Conservation (phyloP, 2,329 filamentous ascomycete genomes). For the Rutstroemia sydowiana region DNA sequence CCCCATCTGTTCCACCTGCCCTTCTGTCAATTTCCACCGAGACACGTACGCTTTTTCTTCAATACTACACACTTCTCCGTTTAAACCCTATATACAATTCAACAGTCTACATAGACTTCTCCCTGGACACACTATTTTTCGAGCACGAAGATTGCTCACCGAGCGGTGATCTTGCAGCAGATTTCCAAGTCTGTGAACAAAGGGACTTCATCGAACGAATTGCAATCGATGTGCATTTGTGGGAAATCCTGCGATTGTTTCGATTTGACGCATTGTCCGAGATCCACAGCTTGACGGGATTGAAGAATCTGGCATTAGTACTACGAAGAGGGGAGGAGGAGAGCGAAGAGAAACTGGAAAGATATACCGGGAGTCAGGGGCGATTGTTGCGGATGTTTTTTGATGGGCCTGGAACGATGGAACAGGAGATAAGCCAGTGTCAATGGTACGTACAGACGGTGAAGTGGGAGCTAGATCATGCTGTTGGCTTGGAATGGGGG, state of each 20-base stretch:
- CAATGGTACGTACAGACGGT: conserved; percentile 9
- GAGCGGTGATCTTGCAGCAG: conserved; percentile 6
- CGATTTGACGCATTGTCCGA: conserved; percentile 9
- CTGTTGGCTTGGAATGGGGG: not conserved
- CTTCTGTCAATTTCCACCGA: conserved; percentile 12
- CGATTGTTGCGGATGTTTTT: conserved; percentile 1
- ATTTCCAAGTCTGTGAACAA: conserved; percentile 5
- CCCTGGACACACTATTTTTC: conserved; percentile 13
- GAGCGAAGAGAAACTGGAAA: not conserved
- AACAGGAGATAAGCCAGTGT: conserved; percentile 5
- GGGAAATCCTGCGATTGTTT: conserved; percentile 13
- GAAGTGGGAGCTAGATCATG: conserved; percentile 10
- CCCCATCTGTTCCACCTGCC: not conserved
- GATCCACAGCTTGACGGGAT: conserved; percentile 4
- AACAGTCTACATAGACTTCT: conserved; percentile 13
- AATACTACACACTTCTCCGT: conserved; percentile 4
- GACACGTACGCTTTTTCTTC: conserved; percentile 10
- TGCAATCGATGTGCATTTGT: conserved; percentile 12
- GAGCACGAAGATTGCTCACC: conserved; percentile 14
- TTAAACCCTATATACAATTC: conserved; percentile 9
- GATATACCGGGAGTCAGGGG: not conserved
- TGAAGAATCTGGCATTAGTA: conserved; percentile 9
- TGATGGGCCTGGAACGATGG: not conserved
- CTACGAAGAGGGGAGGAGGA: conserved; percentile 1
- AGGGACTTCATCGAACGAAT: conserved; percentile 7